These are phyloP conservation scores for Cucumis cinereus DNA, from an alignment of 306 rosid genomes.

Conservation along the genomic window DNA sequence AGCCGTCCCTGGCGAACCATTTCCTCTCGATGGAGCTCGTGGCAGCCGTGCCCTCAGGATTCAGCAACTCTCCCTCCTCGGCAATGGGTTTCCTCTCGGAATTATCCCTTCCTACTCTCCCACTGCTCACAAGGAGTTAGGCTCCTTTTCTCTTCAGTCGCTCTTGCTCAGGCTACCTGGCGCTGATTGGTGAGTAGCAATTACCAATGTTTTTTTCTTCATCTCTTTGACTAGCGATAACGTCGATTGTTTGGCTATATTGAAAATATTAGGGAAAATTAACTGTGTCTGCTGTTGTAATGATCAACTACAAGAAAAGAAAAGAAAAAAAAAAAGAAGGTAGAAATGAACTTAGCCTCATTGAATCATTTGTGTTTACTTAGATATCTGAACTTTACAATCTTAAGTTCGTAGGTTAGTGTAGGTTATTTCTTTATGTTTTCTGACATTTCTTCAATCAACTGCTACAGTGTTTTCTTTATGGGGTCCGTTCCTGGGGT, in stretches of 20 bases:
- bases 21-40: conserved; percentile 55
- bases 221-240: not conserved
- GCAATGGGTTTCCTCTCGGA: conserved; percentile 34
- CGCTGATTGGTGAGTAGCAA: conserved; percentile 31
- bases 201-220: not conserved
- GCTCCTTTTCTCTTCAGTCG: conserved; percentile 61
- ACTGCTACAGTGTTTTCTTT: not conserved
- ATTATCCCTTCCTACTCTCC: conserved; percentile 56
- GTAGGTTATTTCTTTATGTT: not conserved
- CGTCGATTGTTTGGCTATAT: not conserved
- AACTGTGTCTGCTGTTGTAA: not conserved
- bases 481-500: not conserved
- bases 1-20: conserved; percentile 55
- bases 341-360: not conserved
- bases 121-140: conserved; percentile 35
- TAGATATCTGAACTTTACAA: not conserved
- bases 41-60: conserved; percentile 48
- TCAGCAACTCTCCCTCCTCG: conserved; percentile 43
- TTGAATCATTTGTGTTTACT: not conserved
- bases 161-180: conserved; percentile 34
- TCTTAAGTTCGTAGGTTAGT: not conserved
- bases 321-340: too few relatives aligned
- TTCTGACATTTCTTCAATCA: not conserved
- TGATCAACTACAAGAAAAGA: not conserved
- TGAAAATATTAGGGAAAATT: not conserved